Base-by-base conservation (phyloP, 139 green algal genomes). In the Nannochloris sp. region DNA sequence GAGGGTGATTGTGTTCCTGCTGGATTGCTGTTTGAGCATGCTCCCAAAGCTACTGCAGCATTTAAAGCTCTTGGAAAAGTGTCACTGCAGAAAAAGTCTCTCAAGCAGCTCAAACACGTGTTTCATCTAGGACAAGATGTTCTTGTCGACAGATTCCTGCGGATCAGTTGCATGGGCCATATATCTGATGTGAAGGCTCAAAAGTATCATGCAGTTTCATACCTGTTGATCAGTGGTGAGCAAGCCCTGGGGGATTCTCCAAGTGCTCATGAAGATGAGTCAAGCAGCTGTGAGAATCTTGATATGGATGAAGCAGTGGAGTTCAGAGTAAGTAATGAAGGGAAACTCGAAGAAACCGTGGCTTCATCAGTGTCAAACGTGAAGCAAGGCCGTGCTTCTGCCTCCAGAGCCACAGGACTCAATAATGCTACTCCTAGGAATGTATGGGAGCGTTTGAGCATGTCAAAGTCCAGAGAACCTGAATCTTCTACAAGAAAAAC, bases 161-260 rank as follows among this genome's bases (percentile, higher is more conserved):
- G 72, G 4, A 82, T 85, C 40, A 74, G 56, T 6, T 73, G 76
- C 14, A 56, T 65, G n/a, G 77, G 76, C 2, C 65, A 79, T 37
- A 33, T 78, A 13, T 43, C 43, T 20, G 23, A 57, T 8, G 29
- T 43, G 16, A 40, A 72, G 49, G 45, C 16, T 6, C 17, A 20
- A 68, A 43, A 51, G 36, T 68, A 70, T 0, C 66, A 72, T 14
- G 59, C 56, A 17, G 49, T 72, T 29, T 56, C 57, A 13, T 66
- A 81, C 65, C 50, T 67, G 45, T 48, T 55, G 56, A 62, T 66
- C 28, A 81, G 67, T 20, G 69, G 44, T 16, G 17, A 28, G 17
- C 46, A 20, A 59, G 14, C 25, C 11, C 50, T 37, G 31, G 25
- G 23, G 25, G 50, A 30, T 0, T 40, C 33, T 12, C 33, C 33